Evolutionary conservation across 768 basidiomycete genomes (phyloP), one percentile per base, ranked within the genome.

Genomic region (Lyophyllum semitale): DNA sequence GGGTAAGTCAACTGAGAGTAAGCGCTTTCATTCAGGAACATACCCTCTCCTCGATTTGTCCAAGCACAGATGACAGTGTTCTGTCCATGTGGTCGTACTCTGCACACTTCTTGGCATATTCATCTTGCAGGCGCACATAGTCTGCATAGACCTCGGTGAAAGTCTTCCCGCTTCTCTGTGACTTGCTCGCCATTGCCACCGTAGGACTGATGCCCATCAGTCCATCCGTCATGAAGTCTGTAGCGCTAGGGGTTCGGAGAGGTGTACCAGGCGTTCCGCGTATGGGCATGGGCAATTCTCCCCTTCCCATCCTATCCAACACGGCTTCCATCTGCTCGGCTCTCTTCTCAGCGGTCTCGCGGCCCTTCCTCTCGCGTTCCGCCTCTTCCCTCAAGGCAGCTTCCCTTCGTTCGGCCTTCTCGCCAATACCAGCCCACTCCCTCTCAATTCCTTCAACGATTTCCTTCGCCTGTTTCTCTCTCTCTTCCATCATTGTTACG

Each of bases 71-170:
- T 13, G 85, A 77, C 46, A 98, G 76, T 0, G 91, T 88, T 26
- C 87, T 82, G 46, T 92, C 89, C 83, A 98, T 87, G 44, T 91
- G 84, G 59, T 87, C 85, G 55, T 88, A 91, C 73, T 98, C 95
- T 4, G 84, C 79, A 48, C 82, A 85, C 70, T 93, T 92, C 68
- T 78, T 81, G 18, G 84, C 81, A 52, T 86, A 85, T 27, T 94
- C 90, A 23, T 91, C 91, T 68, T 97, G 89, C 37, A 95, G 80
- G 51, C 84, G 82, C 32, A 96, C 86, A 61, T 93, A 93, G 66
- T 97, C 93, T 15, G 90, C 82, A 68, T 97, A 98, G 20, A 98
- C 88, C 65, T 97, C 91, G 0, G 96, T 96, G 73, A 96, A 96
- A 1, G 90, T 91, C 78, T 91, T 91, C 26, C 91, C 93, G 25